Evolutionary conservation across 2,329 filamentous ascomycete species (phyloP).

Genomic region (Clonostachys sp.): DNA sequence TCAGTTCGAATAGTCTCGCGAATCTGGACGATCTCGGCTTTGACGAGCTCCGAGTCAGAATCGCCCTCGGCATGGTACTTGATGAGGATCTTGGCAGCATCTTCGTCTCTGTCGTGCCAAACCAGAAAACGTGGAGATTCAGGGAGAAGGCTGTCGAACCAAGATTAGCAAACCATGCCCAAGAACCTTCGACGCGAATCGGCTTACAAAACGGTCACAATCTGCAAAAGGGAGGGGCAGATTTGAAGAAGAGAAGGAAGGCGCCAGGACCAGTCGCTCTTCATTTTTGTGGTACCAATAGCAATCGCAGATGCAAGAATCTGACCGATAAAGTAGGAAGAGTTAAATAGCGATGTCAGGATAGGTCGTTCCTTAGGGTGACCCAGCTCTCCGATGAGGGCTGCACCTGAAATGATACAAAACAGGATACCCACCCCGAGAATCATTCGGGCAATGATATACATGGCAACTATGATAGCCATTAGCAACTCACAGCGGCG

Average conservation of each 20-base stretch:
- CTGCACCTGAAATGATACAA: conserved; percentile 52
- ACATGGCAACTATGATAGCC: conserved; percentile 42
- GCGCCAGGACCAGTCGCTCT: conserved; percentile 22
- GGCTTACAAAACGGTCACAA: conserved; percentile 29
- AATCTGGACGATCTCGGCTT: conserved; percentile 52
- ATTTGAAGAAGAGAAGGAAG: conserved; percentile 40
- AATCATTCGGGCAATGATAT: conserved; percentile 52
- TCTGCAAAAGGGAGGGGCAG: conserved; percentile 28
- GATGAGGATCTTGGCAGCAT: conserved; percentile 49
- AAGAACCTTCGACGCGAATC: too few relatives aligned
- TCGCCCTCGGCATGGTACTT: conserved; percentile 58
- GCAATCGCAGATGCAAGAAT: conserved; percentile 44
- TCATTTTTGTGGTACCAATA: conserved; percentile 32
- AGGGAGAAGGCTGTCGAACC: conserved; percentile 40
- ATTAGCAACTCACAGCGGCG: neutral
- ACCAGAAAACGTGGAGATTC: conserved; percentile 60
- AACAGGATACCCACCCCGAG: conserved; percentile 60
- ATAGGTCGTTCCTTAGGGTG: conserved; percentile 57
- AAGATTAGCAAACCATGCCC: too few relatives aligned
- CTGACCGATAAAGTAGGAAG: conserved; percentile 50
- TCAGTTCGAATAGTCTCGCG: conserved; percentile 37
- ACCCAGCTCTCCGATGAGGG: conserved; percentile 54
- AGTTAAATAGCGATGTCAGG: conserved; percentile 55
- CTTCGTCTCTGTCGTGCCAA: conserved; percentile 46
- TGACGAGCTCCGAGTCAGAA: conserved; percentile 42